Base-by-base conservation (phyloP, 208 protist genomes). In the Trypanosoma mega region DNA sequence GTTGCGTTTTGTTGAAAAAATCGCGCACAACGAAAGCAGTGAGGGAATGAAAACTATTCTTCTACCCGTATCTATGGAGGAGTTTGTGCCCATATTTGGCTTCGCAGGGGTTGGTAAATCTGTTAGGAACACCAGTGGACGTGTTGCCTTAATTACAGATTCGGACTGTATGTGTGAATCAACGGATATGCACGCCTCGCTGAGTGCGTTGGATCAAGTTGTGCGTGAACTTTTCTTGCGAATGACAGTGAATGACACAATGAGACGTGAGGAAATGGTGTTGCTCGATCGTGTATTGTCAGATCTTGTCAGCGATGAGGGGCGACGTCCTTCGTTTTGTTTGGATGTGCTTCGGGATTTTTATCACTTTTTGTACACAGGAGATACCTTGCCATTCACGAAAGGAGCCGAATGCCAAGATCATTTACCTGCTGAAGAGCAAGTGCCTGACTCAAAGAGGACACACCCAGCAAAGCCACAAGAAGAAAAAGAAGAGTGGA, bases 131-230 rank as follows among this genome's bases (percentile, higher is more conserved):
- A 45, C 0, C 8, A 46, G 36, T 31, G 61, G 69, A 20, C 69
- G 69, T 39, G 62, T 86, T 8, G 72, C 68, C 0, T 52, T 90
- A 30, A 79, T 90, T 41, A 86, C 82, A 0, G 82, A 86, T 55
- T 71, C 79, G 0, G 68, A 74, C 50, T 75, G 78, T 36, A 58
- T 90, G 18, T 72, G 71, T 4, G 36, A 50, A n/a, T 73, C 58
- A 0, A 23, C 58, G 3, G 48, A 41, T n/a, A 7, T 41, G 12
- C 11, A 27, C 1, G 11, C 65, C 9, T 53, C 56, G 14, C 20
- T 66, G n/a, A 57, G 34, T 24, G 9, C 27, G 24, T 49, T 68
- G 30, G 51, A 66, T 27, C 12, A 11, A 27, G n/a, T 73, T 14
- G 9, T 73, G 6, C n/a, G 45, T 31, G 48, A 56, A 8, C 16